A percentile compares a stretch with the other conserved stretches of the same genome.
Evolutionary conservation across 139 green algal genomes (phyloP).

Genomic region (Picochlorum sp.): DNA sequence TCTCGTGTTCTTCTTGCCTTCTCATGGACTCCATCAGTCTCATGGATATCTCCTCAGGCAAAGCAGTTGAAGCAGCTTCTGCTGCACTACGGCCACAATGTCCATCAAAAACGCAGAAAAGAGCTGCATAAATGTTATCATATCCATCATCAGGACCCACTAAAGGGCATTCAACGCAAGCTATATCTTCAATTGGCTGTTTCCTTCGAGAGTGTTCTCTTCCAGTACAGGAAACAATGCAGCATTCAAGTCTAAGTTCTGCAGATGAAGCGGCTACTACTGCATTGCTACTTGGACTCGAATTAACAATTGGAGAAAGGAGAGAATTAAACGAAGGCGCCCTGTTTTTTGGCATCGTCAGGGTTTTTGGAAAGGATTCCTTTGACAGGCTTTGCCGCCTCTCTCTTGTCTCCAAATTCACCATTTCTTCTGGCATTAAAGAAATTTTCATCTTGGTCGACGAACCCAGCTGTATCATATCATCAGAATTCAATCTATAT

Average conservation of each 20-base stretch:
- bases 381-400: constrained; percentile 3
- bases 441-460: constrained; percentile 28
- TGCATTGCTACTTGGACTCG: constrained; percentile 15
- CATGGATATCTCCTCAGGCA: constrained; percentile 31
- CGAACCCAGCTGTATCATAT: constrained; percentile 34
- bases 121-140: background rate
- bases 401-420: constrained; percentile 4
- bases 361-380: constrained; percentile 10
- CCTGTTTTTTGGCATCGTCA: constrained; percentile 27
- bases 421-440: constrained; percentile 21
- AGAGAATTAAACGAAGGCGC: constrained; percentile 20
- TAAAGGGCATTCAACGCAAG: constrained; percentile 22
- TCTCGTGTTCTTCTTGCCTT: background rate
- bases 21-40: constrained; percentile 2
- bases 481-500: constrained; percentile 31
- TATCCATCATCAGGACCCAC: constrained; percentile 4
- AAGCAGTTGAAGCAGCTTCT: constrained; percentile 5
- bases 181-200: constrained; percentile 27
- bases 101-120: constrained; percentile 57
- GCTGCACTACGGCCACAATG: constrained; percentile 42
- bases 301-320: constrained; percentile 23
- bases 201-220: constrained; percentile 28
- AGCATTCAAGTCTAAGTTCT: constrained; percentile 32
- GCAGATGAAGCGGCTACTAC: constrained; percentile 11
- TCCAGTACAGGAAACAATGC: constrained; percentile 19